Evolutionary conservation across 768 basidiomycete species (phyloP).

Genomic region (Leccinum rimulosum): DNA sequence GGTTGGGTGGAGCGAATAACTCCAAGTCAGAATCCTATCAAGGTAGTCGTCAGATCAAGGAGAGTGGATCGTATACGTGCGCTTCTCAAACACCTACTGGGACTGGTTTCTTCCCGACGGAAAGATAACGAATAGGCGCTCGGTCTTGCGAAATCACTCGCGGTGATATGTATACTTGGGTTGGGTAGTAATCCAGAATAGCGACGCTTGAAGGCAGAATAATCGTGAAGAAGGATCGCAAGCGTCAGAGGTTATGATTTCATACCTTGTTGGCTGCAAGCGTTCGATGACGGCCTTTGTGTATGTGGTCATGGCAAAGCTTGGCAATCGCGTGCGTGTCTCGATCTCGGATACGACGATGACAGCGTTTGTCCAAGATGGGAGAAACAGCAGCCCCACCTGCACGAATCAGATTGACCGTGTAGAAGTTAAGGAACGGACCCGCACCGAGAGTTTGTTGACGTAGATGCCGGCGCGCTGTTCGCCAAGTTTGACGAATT

Average conservation of each 20-base stretch:
- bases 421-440: not conserved
- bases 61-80: not conserved
- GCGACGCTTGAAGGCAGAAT: slow-evolving; percentile 36
- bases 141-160: slow-evolving; percentile 35
- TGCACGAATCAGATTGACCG: slow-evolving; percentile 20
- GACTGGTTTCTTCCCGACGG: slow-evolving; percentile 20
- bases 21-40: slow-evolving; percentile 35
- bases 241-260: not conserved
- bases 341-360: slow-evolving; percentile 54
- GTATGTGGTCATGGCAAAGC: slow-evolving; percentile 50
- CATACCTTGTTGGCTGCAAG: slow-evolving; percentile 47
- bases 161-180: slow-evolving; percentile 45
- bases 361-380: slow-evolving; percentile 44
- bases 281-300: slow-evolving; percentile 40
- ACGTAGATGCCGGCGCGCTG: slow-evolving; percentile 46
- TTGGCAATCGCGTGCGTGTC: slow-evolving; percentile 42
- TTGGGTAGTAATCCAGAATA: slow-evolving; percentile 53
- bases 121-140: slow-evolving; percentile 55
- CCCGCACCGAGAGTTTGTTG: slow-evolving; percentile 44
- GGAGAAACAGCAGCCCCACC: slow-evolving; percentile 52
- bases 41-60: not conserved
- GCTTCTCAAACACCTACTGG: slow-evolving; percentile 5
- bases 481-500: slow-evolving; percentile 50
- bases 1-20: slow-evolving; percentile 53
- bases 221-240: not conserved